Base-by-base conservation (phyloP, 106 monocot genomes). In the Hemerocallis citrina region DNA sequence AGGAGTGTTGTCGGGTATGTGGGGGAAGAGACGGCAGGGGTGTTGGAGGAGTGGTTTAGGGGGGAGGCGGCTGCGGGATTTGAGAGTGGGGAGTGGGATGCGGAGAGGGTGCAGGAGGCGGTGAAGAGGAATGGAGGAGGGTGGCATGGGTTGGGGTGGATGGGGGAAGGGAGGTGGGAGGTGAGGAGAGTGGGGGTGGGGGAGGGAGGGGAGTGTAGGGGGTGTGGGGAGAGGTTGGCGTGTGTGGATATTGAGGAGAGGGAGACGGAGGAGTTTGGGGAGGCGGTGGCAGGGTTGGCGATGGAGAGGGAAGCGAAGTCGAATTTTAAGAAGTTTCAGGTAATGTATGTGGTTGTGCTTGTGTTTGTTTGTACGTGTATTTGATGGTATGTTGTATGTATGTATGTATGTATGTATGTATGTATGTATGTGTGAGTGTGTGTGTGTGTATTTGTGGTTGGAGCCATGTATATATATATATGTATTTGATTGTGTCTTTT, bases 121-220 rank as follows among this genome's bases (percentile, higher is more conserved):
- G 54, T 84, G 67, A 59, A 68, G 62, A 60, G 46, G 49, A 90
- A 91, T 77, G 96, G 91, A 5, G 95, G 87, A 57, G 96, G 96
- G 3, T 96, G 84, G 78, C 87, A 87, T 70, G 87, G 96, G 54
- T 19, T 64, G 3, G 96, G 90, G 5, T 96, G 96, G 96, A 27
- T 96, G 63, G 96, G 90, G 50, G 72, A 60, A 27, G 95, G 95
- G 43, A 34, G 48, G 40, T 96, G 95, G 95, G 66, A 67, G 31
- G 76, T 90, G 39, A 17, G 24, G 34, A 64, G 72, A 48, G 74
- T 42, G 6, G 77, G 25, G 54, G 63, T 85, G 59, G 62, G 57
- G 10, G 19, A 16, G 10, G 72, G 66, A 2, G 90, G 87, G 10
- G 34, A 31, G 49, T 94, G 93, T 20, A 29, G 13, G 42, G 40